Evolutionary conservation across 2,329 filamentous ascomycete species (phyloP).

Genomic region (Aspergillus tanneri): DNA sequence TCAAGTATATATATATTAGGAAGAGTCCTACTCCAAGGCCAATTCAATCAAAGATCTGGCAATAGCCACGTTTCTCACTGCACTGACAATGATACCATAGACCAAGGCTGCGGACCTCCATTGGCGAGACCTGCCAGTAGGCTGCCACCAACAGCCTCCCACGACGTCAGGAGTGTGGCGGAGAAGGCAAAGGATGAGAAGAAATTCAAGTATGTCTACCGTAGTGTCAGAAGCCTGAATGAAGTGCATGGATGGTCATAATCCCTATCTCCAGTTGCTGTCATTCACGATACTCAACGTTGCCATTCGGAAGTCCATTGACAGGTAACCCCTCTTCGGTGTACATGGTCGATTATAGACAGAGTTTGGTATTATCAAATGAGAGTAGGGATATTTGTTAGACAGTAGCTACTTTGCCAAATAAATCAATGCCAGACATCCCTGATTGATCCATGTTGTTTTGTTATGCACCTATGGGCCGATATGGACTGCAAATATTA

Average conservation of each 20-base stretch:
- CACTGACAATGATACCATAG: slow-evolving; percentile 35
- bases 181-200: slow-evolving; percentile 34
- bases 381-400: no score
- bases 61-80: slow-evolving; percentile 36
- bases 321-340: no score
- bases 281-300: slow-evolving; percentile 14
- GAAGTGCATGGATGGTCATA: no score
- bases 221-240: not conserved
- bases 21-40: slow-evolving; percentile 32
- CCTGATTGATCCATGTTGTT: no score
- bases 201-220: slow-evolving; percentile 1
- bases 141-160: slow-evolving; percentile 34
- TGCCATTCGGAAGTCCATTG: slow-evolving; percentile 1
- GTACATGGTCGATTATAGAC: no score
- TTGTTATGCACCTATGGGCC: no score
- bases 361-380: no score
- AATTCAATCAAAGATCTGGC: slow-evolving; percentile 40
- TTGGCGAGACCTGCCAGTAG: slow-evolving; percentile 29
- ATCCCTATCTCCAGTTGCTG: slow-evolving; percentile 18
- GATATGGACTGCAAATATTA: no score
- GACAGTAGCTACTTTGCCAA: no score
- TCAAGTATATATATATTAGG: not conserved
- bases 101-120: slow-evolving; percentile 36
- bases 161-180: slow-evolving; percentile 39
- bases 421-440: no score